Evolutionary conservation across 1,284 basidiomycete species (phyloP).

Genomic region (Sanghuangporus baumii): DNA sequence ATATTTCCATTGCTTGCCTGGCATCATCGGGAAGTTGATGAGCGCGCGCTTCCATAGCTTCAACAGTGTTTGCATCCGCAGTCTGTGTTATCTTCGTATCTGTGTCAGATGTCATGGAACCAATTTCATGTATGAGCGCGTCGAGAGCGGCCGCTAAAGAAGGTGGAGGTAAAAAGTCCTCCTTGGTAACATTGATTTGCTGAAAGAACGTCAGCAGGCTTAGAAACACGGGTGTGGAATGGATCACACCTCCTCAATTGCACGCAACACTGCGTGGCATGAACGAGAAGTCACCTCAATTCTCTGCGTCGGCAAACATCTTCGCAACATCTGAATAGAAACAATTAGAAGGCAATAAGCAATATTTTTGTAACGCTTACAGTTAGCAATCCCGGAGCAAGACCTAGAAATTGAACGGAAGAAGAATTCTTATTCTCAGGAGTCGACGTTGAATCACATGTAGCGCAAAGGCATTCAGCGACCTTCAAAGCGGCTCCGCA

Average conservation of each 20-base stretch:
- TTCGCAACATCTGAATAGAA: background rate
- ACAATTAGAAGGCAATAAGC: background rate
- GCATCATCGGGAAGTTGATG: background rate
- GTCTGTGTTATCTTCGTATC: background rate
- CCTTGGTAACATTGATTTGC: background rate
- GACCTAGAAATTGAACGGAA: background rate
- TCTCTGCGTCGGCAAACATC: background rate
- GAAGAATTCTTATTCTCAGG: background rate
- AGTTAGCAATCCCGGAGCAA: background rate
- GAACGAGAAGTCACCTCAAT: background rate
- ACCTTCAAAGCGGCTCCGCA: background rate
- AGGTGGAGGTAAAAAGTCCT: background rate
- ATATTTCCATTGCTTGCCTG: slow-evolving; percentile 3
- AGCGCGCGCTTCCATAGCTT: background rate
- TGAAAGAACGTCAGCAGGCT: background rate
- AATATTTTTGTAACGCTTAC: background rate
- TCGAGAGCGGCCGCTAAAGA: background rate
- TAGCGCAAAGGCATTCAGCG: background rate
- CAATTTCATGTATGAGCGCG: background rate
- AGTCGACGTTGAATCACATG: background rate
- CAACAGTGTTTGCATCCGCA: background rate
- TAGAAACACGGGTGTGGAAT: background rate
- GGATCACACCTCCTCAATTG: background rate
- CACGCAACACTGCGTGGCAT: background rate
- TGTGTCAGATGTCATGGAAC: background rate